Evolutionary conservation across 495 filamentous ascomycete species (phyloP), one percentile per base, ranked within the genome.

Genomic region (Schizothecium vesticola): DNA sequence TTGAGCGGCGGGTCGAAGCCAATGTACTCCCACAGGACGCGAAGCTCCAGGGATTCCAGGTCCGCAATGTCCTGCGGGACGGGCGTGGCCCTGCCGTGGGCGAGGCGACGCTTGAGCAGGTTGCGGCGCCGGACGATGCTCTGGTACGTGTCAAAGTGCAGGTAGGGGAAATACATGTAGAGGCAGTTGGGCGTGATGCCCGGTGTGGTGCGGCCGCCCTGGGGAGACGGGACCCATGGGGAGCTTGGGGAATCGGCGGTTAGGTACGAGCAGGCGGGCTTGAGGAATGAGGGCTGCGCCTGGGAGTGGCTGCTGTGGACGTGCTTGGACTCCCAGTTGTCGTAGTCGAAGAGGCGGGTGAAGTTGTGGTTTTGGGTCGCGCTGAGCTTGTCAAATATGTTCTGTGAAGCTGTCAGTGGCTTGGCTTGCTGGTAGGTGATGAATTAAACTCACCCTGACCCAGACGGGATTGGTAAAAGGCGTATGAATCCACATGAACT

Each of bases 111-210:
- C 68, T 84, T 78, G 23, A 91, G 83, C 4, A 90, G 78, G 22
- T 84, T 85, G 2, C 88, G 86, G 22, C 88, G 86, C 59, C 82
- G 79, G 26, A 90, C 79, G 36, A 90, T 78, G 66, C 84, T 86
- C 33, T 79, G 76, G 72, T 90, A 91, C 0, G 85, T 88, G 68
- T 91, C 89, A 76, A 87, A 91, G 70, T 91, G 88, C 1, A 91
- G 83, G 77, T 90, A 85, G 0, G 79, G 77, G 12, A 86, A 63
- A 59, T 79, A 88, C 66, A 85, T 67, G 59, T 78, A 81, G 8
- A 83, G 72, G 64, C 76, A 79, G 28, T 71, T 76, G 3, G 80
- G 80, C 76, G 82, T 69, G 78, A 73, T 56, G 70, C 81, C 67
- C 71, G 74, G 67, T 75, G 81, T 70, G 69, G 56, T 43, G 67